phyloP scores from a whole-genome alignment of 2,329 filamentous ascomycete species.

The Hyphodiscus sp. region DNA sequence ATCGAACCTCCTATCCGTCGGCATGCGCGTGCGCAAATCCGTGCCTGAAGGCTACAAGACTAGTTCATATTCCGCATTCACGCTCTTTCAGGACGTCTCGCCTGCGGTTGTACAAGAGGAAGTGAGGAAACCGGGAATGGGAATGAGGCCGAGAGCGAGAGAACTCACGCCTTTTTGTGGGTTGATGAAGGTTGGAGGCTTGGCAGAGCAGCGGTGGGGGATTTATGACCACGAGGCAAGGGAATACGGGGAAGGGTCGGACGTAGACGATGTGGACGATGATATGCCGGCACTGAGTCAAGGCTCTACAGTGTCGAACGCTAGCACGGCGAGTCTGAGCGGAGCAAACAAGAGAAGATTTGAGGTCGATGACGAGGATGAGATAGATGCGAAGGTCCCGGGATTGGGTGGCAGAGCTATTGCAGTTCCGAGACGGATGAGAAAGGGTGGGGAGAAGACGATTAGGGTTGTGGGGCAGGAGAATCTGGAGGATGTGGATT shows the following conservation, averaged over 20 bases:
- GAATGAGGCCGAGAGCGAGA: slow-evolving; percentile 30
- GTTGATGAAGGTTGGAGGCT: slow-evolving; percentile 66
- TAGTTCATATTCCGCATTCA: slow-evolving; percentile 44
- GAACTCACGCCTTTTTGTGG: slow-evolving; percentile 79
- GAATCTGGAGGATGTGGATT: slow-evolving; percentile 43
- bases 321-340: slow-evolving; percentile 7
- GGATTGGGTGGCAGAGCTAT: slow-evolving; percentile 21
- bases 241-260: slow-evolving; percentile 29
- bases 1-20: slow-evolving; percentile 79
- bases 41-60: slow-evolving; percentile 95
- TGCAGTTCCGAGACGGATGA: slow-evolving; percentile 16
- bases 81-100: slow-evolving; percentile 41
- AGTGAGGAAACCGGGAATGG: slow-evolving; percentile 11
- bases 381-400: slow-evolving; percentile 3
- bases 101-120: slow-evolving; percentile 25
- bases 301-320: slow-evolving; percentile 14
- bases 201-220: slow-evolving; percentile 40
- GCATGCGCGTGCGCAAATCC: slow-evolving; percentile 90
- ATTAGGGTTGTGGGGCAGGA: slow-evolving; percentile 34
- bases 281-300: slow-evolving; percentile 25
- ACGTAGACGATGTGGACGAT: slow-evolving; percentile 26
- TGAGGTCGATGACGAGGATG: slow-evolving; percentile 22
- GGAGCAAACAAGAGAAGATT: slow-evolving; percentile 22
- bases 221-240: slow-evolving; percentile 30
- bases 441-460: slow-evolving; percentile 25